These are phyloP conservation scores for Voacanga thouarsii DNA, from an alignment of 257 asterid species.

Conservation along the genomic window DNA sequence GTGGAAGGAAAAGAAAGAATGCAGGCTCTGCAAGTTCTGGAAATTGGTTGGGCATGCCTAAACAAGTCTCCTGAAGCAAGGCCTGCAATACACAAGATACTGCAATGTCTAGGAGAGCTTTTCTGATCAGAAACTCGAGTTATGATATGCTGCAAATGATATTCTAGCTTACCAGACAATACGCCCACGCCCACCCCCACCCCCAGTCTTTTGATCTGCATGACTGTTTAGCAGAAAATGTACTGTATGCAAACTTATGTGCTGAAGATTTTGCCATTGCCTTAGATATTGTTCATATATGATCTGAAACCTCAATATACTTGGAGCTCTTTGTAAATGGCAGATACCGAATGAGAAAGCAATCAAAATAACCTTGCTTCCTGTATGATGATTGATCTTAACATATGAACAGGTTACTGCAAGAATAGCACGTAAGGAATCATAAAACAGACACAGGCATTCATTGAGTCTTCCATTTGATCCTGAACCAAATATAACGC, in stretches of 20 bases:
- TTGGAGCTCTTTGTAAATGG: background rate
- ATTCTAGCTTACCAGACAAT: too few species aligned
- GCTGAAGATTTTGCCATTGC: background rate
- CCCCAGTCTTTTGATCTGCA: background rate
- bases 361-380: too few species aligned
- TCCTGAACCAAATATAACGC: background rate
- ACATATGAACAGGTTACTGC: background rate
- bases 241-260: background rate
- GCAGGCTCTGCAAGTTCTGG: conserved; percentile 27
- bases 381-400: too few species aligned
- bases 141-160: background rate
- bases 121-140: background rate
- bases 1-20: conserved; percentile 24
- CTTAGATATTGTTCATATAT: background rate
- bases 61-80: conserved; percentile 29
- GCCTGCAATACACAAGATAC: conserved; percentile 36
- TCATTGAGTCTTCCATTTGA: too few species aligned
- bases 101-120: conserved; percentile 10
- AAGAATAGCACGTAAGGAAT: background rate
- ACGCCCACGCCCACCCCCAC: too few species aligned
- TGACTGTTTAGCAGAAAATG: background rate
- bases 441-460: too few species aligned
- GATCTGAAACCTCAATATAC: background rate
- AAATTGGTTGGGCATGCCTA: conserved; percentile 37
- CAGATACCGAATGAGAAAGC: background rate